A percentile compares a stretch with the other conserved stretches of the same genome.
These are phyloP conservation scores for Taphrina flavorubra DNA, from an alignment of 1,139 yeast genomes.

Conservation along the genomic window DNA sequence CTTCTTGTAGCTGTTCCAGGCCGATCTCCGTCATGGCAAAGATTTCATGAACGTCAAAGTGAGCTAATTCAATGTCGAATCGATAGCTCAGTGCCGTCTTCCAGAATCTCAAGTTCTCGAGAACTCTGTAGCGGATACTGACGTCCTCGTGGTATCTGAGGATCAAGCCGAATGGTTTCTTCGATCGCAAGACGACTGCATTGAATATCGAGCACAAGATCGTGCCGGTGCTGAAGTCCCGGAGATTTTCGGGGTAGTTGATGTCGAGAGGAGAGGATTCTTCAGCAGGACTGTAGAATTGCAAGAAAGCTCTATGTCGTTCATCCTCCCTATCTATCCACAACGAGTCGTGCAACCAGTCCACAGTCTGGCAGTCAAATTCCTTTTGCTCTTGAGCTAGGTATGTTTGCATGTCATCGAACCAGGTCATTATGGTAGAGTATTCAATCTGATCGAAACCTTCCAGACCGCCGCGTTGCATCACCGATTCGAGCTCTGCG, in stretches of 20 bases:
- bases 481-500: slow-evolving; percentile 2
- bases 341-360: slow-evolving; percentile 14
- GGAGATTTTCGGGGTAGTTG: not conserved
- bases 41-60: slow-evolving; percentile 10
- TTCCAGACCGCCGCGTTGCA: not conserved
- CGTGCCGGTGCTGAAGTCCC: slow-evolving; percentile 23
- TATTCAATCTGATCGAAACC: not conserved
- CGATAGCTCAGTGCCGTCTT: slow-evolving; percentile 26
- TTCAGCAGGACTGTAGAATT: slow-evolving; percentile 8
- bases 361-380: not conserved
- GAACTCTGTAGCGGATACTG: slow-evolving; percentile 33
- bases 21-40: slow-evolving; percentile 15
- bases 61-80: slow-evolving; percentile 6
- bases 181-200: slow-evolving; percentile 28
- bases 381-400: slow-evolving; percentile 2
- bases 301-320: slow-evolving; percentile 15
- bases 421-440: slow-evolving; percentile 13
- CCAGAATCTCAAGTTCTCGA: slow-evolving; percentile 33
- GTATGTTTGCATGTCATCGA: not conserved
- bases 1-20: slow-evolving; percentile 5
- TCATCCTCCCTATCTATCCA: slow-evolving; percentile 6
- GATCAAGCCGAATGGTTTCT: slow-evolving; percentile 33
- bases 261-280: not conserved
- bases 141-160: slow-evolving; percentile 21
- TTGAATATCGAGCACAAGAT: slow-evolving; percentile 33